Base-by-base conservation (phyloP, 257 asterid genomes). In the Gynochthodes officinalis region DNA sequence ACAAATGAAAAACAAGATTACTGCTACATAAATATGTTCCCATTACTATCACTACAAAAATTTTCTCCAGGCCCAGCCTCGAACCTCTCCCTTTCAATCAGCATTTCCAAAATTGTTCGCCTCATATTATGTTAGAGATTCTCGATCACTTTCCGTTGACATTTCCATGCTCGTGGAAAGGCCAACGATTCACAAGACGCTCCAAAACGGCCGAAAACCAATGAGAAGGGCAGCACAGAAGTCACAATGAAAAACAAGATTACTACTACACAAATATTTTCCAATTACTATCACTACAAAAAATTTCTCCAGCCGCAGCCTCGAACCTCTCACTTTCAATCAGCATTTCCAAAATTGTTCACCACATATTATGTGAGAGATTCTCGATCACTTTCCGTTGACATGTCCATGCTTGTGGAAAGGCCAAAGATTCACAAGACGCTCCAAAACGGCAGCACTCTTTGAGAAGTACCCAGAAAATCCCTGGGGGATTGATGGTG, bases 381-480 rank as follows among this genome's bases (percentile, higher is more conserved):
- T 39, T 11, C 4, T 18, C 33, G 30, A 68, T 81, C 80, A 86
- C 81, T 84, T 87, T 16, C 85, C 87, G 5, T 85, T 82, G 32
- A 86, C 18, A 73, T 78, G 82, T 27, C 82, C 84, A 77, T 87
- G 84, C 85, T 89, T 83, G 86, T 90, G 76, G 82, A 93, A 93
- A 73, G 97, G 96, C 98, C 97, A 92, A 12, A 92, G 86, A 74
- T 89, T 88, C 55, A 81, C 98, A 6, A 95, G 91, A 61, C 98
- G 98, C 74, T 95, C 98, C 60, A 95, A 75, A 52, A 95, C 98
- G 1, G 88, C 79, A 0, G 99, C 96, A 61, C 95, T 89, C 71
- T 92, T 95, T 19, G 98, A 90, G 88, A 95, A 95, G 82, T 91
- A 89, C 75, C 99, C 97, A 0, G 96, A 73, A 72, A 92, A 92